Conservation (phyloP, 345 rosid genomes). For the Ceriops decandra region DNA sequence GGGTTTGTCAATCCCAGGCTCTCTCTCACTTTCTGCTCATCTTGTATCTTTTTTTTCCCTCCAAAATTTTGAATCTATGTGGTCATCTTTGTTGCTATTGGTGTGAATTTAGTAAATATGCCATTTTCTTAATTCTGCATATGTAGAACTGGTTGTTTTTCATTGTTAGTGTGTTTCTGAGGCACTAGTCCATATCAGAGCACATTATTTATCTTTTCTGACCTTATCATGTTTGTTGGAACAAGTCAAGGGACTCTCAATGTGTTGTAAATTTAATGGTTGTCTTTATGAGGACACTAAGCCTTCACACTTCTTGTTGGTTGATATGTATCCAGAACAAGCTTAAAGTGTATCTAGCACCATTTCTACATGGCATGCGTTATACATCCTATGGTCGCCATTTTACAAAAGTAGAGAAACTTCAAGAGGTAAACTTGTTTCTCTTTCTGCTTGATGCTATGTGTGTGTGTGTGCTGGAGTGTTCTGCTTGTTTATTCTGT, state of each 20-base stretch:
- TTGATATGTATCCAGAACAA: slow-evolving; percentile 54
- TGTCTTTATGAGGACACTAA: not conserved
- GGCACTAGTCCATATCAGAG: not conserved
- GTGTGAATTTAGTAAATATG: not conserved
- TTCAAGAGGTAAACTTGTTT: slow-evolving; percentile 57
- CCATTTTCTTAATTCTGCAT: not conserved
- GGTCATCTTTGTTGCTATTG: too few species aligned
- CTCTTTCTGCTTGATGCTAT: not conserved
- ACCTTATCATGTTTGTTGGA: too few species aligned
- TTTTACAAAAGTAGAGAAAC: slow-evolving; percentile 81
- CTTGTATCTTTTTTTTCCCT: too few species aligned
- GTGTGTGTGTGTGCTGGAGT: too few species aligned
- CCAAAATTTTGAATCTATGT: too few species aligned
- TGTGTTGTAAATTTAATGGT: too few species aligned
- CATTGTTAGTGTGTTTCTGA: not conserved
- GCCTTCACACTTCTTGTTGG: slow-evolving; percentile 5
- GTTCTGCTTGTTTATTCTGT: too few species aligned
- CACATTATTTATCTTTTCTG: not conserved
- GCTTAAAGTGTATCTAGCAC: slow-evolving; percentile 78
- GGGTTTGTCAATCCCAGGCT: not conserved
- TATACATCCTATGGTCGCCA: slow-evolving; percentile 95
- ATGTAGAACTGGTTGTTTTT: slow-evolving; percentile 3
- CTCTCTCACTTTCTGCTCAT: not conserved
- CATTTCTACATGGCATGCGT: slow-evolving; percentile 73
- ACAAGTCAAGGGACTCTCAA: too few species aligned